These are phyloP conservation scores for Euphrasia arctica DNA, from an alignment of 305 asterid genomes.

Conservation along the genomic window DNA sequence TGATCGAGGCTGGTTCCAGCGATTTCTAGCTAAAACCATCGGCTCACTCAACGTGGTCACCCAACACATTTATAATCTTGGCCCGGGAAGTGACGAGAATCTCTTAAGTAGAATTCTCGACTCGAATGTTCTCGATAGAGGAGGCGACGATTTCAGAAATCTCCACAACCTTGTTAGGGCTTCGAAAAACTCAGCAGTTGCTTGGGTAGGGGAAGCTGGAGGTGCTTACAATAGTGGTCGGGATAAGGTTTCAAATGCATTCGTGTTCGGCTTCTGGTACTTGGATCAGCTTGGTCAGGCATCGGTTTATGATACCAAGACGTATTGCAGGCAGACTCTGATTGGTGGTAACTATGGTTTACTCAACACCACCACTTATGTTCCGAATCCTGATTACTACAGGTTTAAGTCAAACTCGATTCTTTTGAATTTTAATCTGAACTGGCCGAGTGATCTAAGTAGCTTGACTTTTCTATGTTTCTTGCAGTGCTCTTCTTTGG, in stretches of 20 bases:
- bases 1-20: slow-evolving; percentile 39
- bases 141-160: slow-evolving; percentile 41
- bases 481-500: slow-evolving; percentile 91
- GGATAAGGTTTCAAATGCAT: slow-evolving; percentile 64
- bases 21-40: slow-evolving; percentile 29
- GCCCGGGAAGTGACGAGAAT: slow-evolving; percentile 69
- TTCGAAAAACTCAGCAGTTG: slow-evolving; percentile 46
- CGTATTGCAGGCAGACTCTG: slow-evolving; percentile 78
- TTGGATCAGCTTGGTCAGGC: slow-evolving; percentile 86
- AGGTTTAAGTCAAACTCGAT: slow-evolving; percentile 44
- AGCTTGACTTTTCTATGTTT: slow-evolving; percentile 2
- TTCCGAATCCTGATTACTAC: slow-evolving; percentile 93
- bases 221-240: slow-evolving; percentile 93
- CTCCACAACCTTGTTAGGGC: slow-evolving; percentile 38
- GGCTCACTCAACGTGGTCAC: slow-evolving; percentile 40
- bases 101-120: slow-evolving; percentile 63
- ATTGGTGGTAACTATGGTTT: slow-evolving; percentile 94
- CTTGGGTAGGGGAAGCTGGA: slow-evolving; percentile 98
- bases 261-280: slow-evolving; percentile 84
- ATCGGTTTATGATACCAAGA: slow-evolving; percentile 58
- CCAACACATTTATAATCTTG: slow-evolving; percentile 56
- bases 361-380: slow-evolving; percentile 65
- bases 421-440: not conserved
- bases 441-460: not conserved
- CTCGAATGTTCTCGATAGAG: slow-evolving; percentile 66